Conservation (phyloP, 2,329 filamentous ascomycete species). For the Chaetomiaceae sp. region DNA sequence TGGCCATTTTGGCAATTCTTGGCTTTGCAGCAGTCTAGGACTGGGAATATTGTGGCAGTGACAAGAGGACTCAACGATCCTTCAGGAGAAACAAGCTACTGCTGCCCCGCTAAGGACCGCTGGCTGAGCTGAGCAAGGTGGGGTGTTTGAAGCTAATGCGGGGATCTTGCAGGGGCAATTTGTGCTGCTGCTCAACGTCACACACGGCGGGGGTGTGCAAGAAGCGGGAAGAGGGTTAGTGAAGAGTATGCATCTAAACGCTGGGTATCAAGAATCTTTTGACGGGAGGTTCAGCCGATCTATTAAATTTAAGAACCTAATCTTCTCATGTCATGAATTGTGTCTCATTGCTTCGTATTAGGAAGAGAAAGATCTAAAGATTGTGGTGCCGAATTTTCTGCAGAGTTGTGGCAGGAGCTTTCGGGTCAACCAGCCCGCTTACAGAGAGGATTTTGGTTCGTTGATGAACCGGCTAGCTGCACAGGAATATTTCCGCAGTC, state of each 20-base stretch:
- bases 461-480: not conserved
- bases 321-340: too few species aligned
- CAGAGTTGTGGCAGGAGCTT: too few species aligned
- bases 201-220: conserved; percentile 7
- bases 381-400: too few species aligned
- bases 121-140: not conserved
- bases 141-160: not conserved
- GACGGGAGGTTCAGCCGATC: too few species aligned
- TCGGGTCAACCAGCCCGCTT: too few species aligned
- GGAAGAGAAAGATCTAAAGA: too few species aligned
- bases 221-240: not conserved
- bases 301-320: too few species aligned
- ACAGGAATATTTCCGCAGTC: too few species aligned
- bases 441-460: too few species aligned
- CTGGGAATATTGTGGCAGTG: not conserved
- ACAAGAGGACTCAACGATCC: not conserved
- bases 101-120: conserved; percentile 9
- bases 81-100: not conserved
- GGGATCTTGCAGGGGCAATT: not conserved
- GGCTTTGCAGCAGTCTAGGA: not conserved
- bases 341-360: too few species aligned
- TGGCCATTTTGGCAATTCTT: conserved; percentile 13
- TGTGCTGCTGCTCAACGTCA: not conserved
- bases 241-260: too few species aligned
- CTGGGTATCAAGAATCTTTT: too few species aligned